These are phyloP conservation scores for Begonia loranthoides DNA, from an alignment of 306 rosid genomes.

Conservation along the genomic window DNA sequence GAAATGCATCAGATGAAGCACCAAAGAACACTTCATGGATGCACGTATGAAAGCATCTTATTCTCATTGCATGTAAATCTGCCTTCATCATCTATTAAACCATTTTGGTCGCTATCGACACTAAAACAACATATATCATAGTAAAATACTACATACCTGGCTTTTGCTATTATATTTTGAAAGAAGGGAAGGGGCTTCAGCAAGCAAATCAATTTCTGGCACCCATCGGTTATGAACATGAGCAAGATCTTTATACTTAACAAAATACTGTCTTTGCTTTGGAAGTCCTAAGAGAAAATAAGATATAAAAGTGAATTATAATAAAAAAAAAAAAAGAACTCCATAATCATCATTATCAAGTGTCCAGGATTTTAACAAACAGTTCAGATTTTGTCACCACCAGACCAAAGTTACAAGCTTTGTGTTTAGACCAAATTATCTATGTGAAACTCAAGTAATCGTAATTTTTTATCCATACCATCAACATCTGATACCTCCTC, in stretches of 20 bases:
- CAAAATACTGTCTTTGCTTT: slow-evolving; percentile 35
- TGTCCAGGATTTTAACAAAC: too few species aligned
- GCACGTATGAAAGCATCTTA: slow-evolving; percentile 4
- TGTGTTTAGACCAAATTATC: too few species aligned
- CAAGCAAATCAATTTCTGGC: slow-evolving; percentile 33
- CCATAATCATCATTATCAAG: too few species aligned
- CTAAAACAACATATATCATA: slow-evolving; percentile 1
- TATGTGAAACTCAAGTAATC: too few species aligned
- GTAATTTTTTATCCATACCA: slow-evolving; percentile 24
- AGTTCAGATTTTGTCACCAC: too few species aligned
- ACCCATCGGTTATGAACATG: slow-evolving; percentile 56
- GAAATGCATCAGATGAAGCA: not conserved
- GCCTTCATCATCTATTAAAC: not conserved
- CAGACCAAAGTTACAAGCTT: too few species aligned
- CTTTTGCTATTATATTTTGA: slow-evolving; percentile 21
- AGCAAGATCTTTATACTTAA: slow-evolving; percentile 55
- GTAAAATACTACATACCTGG: slow-evolving; percentile 30
- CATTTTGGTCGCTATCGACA: not conserved
- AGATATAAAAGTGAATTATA: slow-evolving; percentile 6
- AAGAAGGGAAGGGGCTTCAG: slow-evolving; percentile 41
- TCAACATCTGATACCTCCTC: slow-evolving; percentile 19
- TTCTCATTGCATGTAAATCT: slow-evolving; percentile 1
- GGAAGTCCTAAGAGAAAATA: slow-evolving; percentile 21
- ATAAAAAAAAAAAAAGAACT: not conserved
- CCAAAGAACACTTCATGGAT: not conserved